Conservation (phyloP, 1,139 yeast species). For the Komagataea norvegica region DNA sequence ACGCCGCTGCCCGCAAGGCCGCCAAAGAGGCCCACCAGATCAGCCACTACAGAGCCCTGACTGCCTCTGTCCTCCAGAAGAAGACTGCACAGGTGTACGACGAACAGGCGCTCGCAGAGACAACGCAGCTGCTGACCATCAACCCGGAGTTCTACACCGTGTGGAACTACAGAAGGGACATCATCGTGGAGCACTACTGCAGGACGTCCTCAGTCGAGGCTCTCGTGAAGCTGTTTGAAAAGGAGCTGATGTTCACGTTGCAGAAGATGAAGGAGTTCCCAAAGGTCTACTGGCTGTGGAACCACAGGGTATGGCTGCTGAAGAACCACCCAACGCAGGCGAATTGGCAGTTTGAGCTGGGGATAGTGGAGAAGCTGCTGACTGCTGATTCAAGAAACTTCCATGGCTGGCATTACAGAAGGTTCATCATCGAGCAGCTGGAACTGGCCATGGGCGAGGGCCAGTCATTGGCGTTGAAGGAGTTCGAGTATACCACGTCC, state of each 20-base stretch:
- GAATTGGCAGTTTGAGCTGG: slow-evolving; percentile 67
- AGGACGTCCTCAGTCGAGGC: slow-evolving; percentile 10
- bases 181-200: slow-evolving; percentile 37
- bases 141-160: slow-evolving; percentile 88
- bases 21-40: slow-evolving; percentile 53
- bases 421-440: slow-evolving; percentile 57
- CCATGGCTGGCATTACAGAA: slow-evolving; percentile 95
- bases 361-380: slow-evolving; percentile 62
- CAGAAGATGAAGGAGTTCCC: slow-evolving; percentile 62
- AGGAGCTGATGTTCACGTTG: slow-evolving; percentile 62
- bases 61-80: slow-evolving; percentile 37
- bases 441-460: slow-evolving; percentile 33
- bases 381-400: slow-evolving; percentile 75
- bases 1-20: slow-evolving; percentile 50
- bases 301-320: slow-evolving; percentile 83
- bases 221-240: slow-evolving; percentile 37
- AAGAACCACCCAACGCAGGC: slow-evolving; percentile 44
- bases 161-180: slow-evolving; percentile 88
- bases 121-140: slow-evolving; percentile 51
- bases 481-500: slow-evolving; percentile 71
- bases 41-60: slow-evolving; percentile 45
- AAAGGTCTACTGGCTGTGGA: slow-evolving; percentile 96
- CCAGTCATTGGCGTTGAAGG: slow-evolving; percentile 38
- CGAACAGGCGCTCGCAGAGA: slow-evolving; percentile 43
- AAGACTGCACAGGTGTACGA: slow-evolving; percentile 35